phyloP scores from a whole-genome alignment of 495 filamentous ascomycete species.

The Penicillium mononematosum region DNA sequence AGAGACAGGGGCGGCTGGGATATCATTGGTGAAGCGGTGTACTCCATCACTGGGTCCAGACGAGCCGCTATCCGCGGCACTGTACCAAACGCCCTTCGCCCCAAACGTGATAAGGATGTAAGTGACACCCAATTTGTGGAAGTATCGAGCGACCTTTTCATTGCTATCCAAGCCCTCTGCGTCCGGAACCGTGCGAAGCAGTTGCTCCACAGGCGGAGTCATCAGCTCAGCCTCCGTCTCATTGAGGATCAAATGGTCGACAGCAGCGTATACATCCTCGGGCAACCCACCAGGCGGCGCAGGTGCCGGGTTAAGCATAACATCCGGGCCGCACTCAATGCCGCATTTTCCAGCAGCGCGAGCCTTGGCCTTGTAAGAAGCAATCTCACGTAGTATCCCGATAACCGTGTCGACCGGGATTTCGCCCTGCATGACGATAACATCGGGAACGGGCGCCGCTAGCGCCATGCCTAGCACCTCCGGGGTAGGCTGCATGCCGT shows the following conservation, averaged over 20 bases:
- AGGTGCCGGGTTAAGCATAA: conserved; percentile 84
- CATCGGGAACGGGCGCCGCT: conserved; percentile 48
- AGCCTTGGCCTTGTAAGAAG: conserved; percentile 41
- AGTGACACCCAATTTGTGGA: conserved; percentile 65
- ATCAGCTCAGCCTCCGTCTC: conserved; percentile 85
- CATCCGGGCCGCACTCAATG: conserved; percentile 45
- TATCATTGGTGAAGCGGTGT: conserved; percentile 38
- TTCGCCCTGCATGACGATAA: conserved; percentile 87
- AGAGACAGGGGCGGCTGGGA: conserved; percentile 55
- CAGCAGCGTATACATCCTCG: conserved; percentile 58
- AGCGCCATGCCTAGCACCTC: conserved; percentile 42
- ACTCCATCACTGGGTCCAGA: conserved; percentile 41
- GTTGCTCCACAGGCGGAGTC: conserved; percentile 42
- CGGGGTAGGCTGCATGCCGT: conserved; percentile 42
- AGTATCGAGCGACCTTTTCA: conserved; percentile 53
- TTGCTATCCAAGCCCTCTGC: conserved; percentile 49
- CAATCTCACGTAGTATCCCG: conserved; percentile 52
- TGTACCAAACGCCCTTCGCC: conserved; percentile 66
- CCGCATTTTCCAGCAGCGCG: conserved; percentile 46
- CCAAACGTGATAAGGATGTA: conserved; percentile 85
- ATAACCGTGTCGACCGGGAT: conserved; percentile 73
- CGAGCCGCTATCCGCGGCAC: conserved; percentile 38
- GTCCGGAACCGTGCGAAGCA: conserved; percentile 32
- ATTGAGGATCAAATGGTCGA: conserved; percentile 85
- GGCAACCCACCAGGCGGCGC: conserved; percentile 66